These are phyloP conservation scores for Pholiota microspora DNA, from an alignment of 768 basidiomycete species.

Conservation along the genomic window DNA sequence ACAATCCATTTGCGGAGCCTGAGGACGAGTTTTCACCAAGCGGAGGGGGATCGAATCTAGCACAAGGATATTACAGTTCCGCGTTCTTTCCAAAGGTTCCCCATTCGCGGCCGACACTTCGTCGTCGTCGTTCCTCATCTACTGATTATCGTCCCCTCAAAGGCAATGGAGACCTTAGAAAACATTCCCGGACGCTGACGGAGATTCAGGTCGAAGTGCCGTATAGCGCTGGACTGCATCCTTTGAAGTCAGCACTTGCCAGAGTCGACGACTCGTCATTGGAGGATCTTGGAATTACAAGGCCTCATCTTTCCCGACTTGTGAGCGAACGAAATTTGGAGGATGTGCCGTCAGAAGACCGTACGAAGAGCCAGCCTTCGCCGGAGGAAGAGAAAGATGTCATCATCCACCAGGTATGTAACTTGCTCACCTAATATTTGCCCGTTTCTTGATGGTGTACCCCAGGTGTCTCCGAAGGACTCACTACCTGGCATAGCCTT, in stretches of 20 bases:
- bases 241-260: conserved; percentile 25
- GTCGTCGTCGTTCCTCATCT: conserved; percentile 22
- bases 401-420: conserved; percentile 56
- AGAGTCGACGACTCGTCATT: conserved; percentile 18
- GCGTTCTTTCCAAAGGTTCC: conserved; percentile 27
- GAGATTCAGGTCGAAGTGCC: conserved; percentile 18
- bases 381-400: conserved; percentile 47
- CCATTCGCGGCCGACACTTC: conserved; percentile 17
- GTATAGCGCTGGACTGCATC: conserved; percentile 23
- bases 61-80: conserved; percentile 26
- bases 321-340: conserved; percentile 30
- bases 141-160: conserved; percentile 7
- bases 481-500: conserved; percentile 86
- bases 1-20: conserved; percentile 25
- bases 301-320: conserved; percentile 39
- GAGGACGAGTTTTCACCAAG: conserved; percentile 7
- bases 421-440: conserved; percentile 11
- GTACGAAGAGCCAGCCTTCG: conserved; percentile 10
- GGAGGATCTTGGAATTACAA: conserved; percentile 33
- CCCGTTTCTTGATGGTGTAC: conserved; percentile 4
- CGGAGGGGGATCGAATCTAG: conserved; percentile 16
- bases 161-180: conserved; percentile 3
- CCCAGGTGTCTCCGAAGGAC: conserved; percentile 69
- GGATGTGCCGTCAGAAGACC: conserved; percentile 23
- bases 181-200: conserved; percentile 24